A percentile compares a stretch with the other conserved stretches of the same genome.
Evolutionary conservation across 2,329 filamentous ascomycete genomes (phyloP).

Genomic region (Plenodomus lindquistii): DNA sequence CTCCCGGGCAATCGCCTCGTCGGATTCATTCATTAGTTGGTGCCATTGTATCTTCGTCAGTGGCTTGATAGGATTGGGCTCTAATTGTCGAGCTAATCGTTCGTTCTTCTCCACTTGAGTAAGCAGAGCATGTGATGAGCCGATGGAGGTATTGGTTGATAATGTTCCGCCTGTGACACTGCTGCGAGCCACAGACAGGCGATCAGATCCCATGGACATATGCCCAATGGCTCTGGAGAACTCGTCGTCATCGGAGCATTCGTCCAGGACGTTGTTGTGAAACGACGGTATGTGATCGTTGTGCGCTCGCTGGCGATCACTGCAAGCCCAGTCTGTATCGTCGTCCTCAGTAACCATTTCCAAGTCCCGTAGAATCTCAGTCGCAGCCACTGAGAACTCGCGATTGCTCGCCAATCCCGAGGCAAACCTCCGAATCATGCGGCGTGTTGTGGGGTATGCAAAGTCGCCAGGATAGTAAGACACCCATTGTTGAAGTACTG

Average conservation of each 20-base stretch:
- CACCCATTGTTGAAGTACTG: constrained; percentile 87
- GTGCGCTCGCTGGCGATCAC: constrained; percentile 65
- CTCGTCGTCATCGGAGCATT: constrained; percentile 43
- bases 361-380: constrained; percentile 80
- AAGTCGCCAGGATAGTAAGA: constrained; percentile 91
- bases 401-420: constrained; percentile 72
- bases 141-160: constrained; percentile 30
- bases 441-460: constrained; percentile 73
- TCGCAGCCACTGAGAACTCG: constrained; percentile 81
- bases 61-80: constrained; percentile 68
- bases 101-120: constrained; percentile 79
- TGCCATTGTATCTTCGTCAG: constrained; percentile 88
- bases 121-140: constrained; percentile 55
- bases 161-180: constrained; percentile 30
- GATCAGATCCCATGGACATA: constrained; percentile 34
- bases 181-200: constrained; percentile 35
- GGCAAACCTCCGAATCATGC: constrained; percentile 75
- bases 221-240: constrained; percentile 36
- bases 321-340: constrained; percentile 88
- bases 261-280: constrained; percentile 47
- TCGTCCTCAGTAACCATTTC: constrained; percentile 82
- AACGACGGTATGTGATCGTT: constrained; percentile 48
- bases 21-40: constrained; percentile 81
- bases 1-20: constrained; percentile 86
- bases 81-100: constrained; percentile 71